Evolutionary conservation across 805 yeast species (phyloP).

Genomic region (Kluyveromyces dobzhanskii): DNA sequence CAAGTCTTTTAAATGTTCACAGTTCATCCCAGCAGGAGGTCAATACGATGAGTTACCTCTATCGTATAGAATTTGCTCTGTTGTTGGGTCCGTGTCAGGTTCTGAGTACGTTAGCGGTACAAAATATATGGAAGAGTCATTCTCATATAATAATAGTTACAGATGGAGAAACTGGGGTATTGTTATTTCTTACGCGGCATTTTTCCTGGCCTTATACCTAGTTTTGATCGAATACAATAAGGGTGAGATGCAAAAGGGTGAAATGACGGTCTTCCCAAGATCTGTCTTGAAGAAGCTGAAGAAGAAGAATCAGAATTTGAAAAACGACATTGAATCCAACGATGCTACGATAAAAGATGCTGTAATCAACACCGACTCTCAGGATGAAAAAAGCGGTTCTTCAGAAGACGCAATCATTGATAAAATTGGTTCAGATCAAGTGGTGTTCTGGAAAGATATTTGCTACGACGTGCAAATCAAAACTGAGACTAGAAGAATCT

Average conservation of each 20-base stretch:
- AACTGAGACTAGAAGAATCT: slow-evolving; percentile 44
- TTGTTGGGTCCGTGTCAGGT: slow-evolving; percentile 46
- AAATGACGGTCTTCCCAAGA: slow-evolving; percentile 45
- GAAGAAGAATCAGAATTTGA: slow-evolving; percentile 11
- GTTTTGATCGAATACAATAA: slow-evolving; percentile 41
- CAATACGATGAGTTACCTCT: slow-evolving; percentile 28
- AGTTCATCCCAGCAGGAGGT: slow-evolving; percentile 37
- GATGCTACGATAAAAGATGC: slow-evolving; percentile 8
- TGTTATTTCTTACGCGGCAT: slow-evolving; percentile 39
- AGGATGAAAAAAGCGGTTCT: slow-evolving; percentile 9
- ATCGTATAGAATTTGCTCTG: slow-evolving; percentile 36
- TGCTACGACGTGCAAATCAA: slow-evolving; percentile 57
- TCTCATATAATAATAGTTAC: slow-evolving; percentile 34
- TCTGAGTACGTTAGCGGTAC: slow-evolving; percentile 38
- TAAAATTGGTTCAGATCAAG: slow-evolving; percentile 31
- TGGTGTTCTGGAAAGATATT: slow-evolving; percentile 67
- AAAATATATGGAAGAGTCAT: slow-evolving; percentile 34
- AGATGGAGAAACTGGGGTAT: slow-evolving; percentile 60
- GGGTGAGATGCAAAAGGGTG: slow-evolving; percentile 55
- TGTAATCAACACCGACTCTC: not conserved
- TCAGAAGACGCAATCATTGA: slow-evolving; percentile 9
- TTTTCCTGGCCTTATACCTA: slow-evolving; percentile 45
- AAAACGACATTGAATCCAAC: slow-evolving; percentile 9
- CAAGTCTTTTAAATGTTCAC: slow-evolving; percentile 29
- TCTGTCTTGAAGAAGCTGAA: slow-evolving; percentile 37